phyloP scores from a whole-genome alignment of 2,329 filamentous ascomycete species.

The Orbilia quercus region DNA sequence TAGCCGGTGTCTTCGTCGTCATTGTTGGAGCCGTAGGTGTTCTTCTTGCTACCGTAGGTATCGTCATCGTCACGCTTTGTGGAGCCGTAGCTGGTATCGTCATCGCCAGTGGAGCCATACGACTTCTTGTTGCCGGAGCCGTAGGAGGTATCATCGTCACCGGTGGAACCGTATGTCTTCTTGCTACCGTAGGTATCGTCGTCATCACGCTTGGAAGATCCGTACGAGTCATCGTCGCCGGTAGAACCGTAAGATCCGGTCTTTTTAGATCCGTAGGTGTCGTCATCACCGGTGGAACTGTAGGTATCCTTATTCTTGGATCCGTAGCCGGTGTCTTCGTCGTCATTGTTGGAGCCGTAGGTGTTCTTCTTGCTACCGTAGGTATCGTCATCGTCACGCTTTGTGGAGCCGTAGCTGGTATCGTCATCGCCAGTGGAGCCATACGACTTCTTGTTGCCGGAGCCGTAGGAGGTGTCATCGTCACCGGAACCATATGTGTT shows the following conservation, averaged over 20 bases:
- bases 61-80: conserved; percentile 41
- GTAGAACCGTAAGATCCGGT: conserved; percentile 23
- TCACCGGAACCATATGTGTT: conserved; percentile 57
- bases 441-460: conserved; percentile 53
- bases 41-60: conserved; percentile 33
- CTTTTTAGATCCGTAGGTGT: conserved; percentile 52
- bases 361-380: no score
- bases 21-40: neutral
- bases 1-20: conserved; percentile 5
- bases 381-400: conserved; percentile 7
- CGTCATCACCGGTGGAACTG: conserved; percentile 49
- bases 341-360: conserved; percentile 57
- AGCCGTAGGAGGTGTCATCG: conserved; percentile 48
- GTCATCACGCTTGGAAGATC: conserved; percentile 6
- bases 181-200: conserved; percentile 1
- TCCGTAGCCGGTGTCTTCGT: conserved; percentile 54
- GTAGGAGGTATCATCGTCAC: conserved; percentile 60
- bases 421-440: conserved; percentile 20
- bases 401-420: conserved; percentile 17
- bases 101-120: conserved; percentile 15
- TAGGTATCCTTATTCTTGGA: conserved; percentile 52
- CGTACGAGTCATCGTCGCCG: conserved; percentile 20
- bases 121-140: neutral
- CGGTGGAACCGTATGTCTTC: neutral
- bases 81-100: conserved; percentile 13